phyloP scores from a whole-genome alignment of 2,329 filamentous ascomycete genomes.

The Beauveria sp. region DNA sequence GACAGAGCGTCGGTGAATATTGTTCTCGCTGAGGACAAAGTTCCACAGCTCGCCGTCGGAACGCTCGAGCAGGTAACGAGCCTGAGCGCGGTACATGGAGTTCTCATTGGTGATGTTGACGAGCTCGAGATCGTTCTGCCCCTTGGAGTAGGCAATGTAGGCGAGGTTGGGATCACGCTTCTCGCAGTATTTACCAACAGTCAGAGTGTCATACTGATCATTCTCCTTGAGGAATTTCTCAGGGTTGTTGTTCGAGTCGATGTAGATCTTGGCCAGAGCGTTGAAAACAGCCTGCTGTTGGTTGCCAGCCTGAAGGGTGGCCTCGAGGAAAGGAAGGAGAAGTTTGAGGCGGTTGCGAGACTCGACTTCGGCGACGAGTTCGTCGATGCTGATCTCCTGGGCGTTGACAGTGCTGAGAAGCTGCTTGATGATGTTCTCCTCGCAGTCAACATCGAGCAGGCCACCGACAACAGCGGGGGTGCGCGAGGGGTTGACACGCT shows the following conservation, averaged over 20 bases:
- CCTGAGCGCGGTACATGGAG: conserved; percentile 98
- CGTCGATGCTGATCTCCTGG: conserved; percentile 81
- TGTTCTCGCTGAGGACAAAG: conserved; percentile 93
- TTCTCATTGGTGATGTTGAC: conserved; percentile 99
- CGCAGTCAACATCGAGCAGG: conserved; percentile 91
- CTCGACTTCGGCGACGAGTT: conserved; percentile 92
- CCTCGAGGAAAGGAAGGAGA: conserved; percentile 90
- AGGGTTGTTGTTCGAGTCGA: conserved; percentile 96
- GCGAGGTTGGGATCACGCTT: conserved; percentile 95
- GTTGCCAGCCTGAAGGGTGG: conserved; percentile 80
- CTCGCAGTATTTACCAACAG: conserved; percentile 95
- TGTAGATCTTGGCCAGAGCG: conserved; percentile 97
- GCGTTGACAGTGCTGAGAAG: conserved; percentile 80
- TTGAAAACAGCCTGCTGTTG: conserved; percentile 97
- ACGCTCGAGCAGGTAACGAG: conserved; percentile 86
- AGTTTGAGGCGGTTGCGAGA: conserved; percentile 92
- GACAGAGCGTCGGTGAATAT: conserved; percentile 85
- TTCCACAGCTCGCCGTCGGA: conserved; percentile 86
- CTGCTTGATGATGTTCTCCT: conserved; percentile 92
- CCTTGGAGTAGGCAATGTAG: conserved; percentile 92
- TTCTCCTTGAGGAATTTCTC: conserved; percentile 98
- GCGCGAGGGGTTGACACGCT: conserved; percentile 86
- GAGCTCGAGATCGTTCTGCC: conserved; percentile 92
- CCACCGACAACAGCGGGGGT: conserved; percentile 92
- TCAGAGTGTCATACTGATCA: conserved; percentile 87